Conservation (phyloP, 345 rosid genomes). For the Citropsis articulata region DNA sequence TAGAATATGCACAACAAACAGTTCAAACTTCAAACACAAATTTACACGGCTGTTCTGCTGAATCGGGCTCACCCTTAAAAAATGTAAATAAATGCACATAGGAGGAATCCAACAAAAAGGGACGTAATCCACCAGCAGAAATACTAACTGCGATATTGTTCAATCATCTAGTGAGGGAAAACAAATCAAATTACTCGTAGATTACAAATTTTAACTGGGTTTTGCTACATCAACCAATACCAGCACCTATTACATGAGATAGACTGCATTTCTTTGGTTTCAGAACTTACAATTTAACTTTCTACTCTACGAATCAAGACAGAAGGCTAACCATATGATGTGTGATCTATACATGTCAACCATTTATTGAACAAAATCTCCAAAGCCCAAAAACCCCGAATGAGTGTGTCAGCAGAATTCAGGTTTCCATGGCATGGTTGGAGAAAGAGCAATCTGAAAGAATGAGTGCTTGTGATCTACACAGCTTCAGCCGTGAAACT, state of each 20-base stretch:
- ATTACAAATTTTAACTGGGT: background rate
- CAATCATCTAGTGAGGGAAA: background rate
- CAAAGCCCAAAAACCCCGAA: background rate
- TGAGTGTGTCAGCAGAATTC: background rate
- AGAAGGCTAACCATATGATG: background rate
- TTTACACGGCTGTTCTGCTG: background rate
- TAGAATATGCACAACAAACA: background rate
- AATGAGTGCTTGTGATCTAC: background rate
- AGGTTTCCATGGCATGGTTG: background rate
- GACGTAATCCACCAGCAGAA: background rate
- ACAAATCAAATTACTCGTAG: background rate
- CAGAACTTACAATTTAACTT: background rate
- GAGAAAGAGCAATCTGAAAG: background rate
- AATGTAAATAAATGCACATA: background rate
- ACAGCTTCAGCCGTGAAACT: background rate
- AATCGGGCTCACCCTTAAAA: background rate
- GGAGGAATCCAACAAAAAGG: background rate
- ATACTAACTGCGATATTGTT: accelerated
- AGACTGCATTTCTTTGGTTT: background rate
- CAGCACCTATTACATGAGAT: background rate
- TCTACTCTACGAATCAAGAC: background rate
- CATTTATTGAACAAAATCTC: background rate
- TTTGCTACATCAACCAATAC: background rate
- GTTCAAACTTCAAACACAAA: background rate
- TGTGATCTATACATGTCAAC: background rate